A percentile compares a stretch with the other conserved stretches of the same genome.
phyloP scores from a whole-genome alignment of 75 land plant genomes.

The Pinus tabuliformis region DNA sequence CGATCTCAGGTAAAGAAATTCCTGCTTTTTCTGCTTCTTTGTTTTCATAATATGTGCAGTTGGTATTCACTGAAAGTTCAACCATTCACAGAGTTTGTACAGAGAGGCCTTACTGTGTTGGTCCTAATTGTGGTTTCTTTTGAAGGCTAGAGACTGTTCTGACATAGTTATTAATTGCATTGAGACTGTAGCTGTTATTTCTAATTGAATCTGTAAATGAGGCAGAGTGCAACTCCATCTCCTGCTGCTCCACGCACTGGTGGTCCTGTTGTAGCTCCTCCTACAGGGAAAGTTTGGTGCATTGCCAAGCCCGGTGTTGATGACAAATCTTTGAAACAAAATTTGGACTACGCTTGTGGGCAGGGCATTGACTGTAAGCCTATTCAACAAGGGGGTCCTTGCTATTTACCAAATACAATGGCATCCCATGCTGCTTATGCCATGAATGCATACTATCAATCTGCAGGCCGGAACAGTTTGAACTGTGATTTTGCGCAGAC shows the following conservation, averaged over 20 bases:
- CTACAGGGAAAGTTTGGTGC: constrained; percentile 41
- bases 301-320: constrained; percentile 45
- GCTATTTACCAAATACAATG: constrained; percentile 61
- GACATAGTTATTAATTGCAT: background rate
- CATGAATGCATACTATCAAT: constrained; percentile 68
- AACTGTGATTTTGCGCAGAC: constrained; percentile 70
- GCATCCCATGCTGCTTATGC: constrained; percentile 75
- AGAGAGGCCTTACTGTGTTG: background rate
- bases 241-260: background rate
- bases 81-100: background rate
- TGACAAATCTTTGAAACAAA: constrained; percentile 46
- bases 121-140: background rate
- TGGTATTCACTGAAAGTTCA: background rate
- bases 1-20: background rate
- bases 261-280: constrained; percentile 9
- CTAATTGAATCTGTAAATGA: background rate
- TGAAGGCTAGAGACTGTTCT: background rate
- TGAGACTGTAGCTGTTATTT: background rate
- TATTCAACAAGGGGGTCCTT: constrained; percentile 64
- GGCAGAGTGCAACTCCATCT: background rate
- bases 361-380: constrained; percentile 58
- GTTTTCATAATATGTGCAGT: constrained; percentile 7
- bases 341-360: constrained; percentile 67
- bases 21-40: too few relatives aligned
- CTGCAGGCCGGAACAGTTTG: constrained; percentile 52